Base-by-base conservation (phyloP, 306 rosid genomes). In the Inga laurina region DNA sequence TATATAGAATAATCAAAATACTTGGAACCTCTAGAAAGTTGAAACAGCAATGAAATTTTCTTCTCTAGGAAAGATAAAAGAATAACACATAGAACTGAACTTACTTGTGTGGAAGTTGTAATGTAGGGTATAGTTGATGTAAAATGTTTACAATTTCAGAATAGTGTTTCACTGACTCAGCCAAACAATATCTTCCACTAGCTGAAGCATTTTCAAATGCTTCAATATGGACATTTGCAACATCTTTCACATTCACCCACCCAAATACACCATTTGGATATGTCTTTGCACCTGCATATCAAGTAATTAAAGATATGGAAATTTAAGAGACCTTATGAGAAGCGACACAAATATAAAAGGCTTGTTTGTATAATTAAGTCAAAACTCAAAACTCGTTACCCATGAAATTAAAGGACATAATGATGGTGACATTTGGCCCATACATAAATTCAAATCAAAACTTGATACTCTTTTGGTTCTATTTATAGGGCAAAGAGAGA, bases 121-220 rank as follows among this genome's bases (percentile, higher is more conserved):
- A 43, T 16, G 56, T 71, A 43, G 75, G 56, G 37, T 71, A 71
- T 16, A 71, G 7, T 3, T 71, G 37, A 44, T 16, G 75, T 13
- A 71, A 71, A 71, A 22, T 71, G 21, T 44, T n/a, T 16, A 71
- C 56, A 2, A 71, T 3, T 3, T 71, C 75, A n/a, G 21, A 71
- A 10, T n/a, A 71, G 10, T 71, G 75, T 22, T 24, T 27, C 19
- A 41, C 54, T 43, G 54, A 21, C 35, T 71, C 75, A 11, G 27
- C 75, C 56, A 71, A n/a, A 44, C 75, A 71, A 44, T 43, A 71
- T 71, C 75, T 43, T 71, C 75, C 75, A 13, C 16, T n/a, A 41
- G 75, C 75, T 44, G 75, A 71, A n/a, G 75, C 4, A 71, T 44
- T 71, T 44, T 71, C 75, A 71, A 44, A 71, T 11, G 75, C 75